Base-by-base conservation (phyloP, 805 yeast genomes). In the Metschnikowia reukaufii region DNA sequence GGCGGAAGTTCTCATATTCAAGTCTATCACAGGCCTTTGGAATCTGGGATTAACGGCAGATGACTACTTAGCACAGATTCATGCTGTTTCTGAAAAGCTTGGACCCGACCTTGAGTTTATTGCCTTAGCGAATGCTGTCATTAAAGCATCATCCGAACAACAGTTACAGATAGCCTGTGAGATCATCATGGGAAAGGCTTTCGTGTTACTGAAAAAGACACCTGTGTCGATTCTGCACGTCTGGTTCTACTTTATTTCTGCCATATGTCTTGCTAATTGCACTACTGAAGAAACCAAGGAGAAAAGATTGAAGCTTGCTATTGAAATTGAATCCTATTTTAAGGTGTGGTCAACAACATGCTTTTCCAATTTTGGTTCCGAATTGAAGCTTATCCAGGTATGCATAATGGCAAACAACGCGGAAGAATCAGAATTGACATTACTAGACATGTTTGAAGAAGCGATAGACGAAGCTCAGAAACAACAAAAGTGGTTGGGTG, bases 401-500 rank as follows among this genome's bases (percentile, higher is more conserved):
- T 52, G 60, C 20, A 36, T 51, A 13, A 55, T 45, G 20, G 47
- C 60, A 7, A 55, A 58, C 2, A 54, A 55, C 4, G 49, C 48
- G 2, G 31, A 29, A 0, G 19, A 29, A 1, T 55, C 71, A 4
- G 66, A 67, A 16, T 53, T 78, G 17, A 70, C 64, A 18, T 62
- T 70, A 3, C 55, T 78, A 7, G 82, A 78, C 48, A 50, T 61
- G 15, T 78, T 71, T 53, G 78, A 76, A 43, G 70, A 64, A 19
- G 74, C 81, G 0, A 64, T 76, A n/a, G 72, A 67, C n/a, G 42
- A 49, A 4, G 73, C 78, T 1, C 56, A 59, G 5, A 50, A 51
- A n/a, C 48, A 57, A 31, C 62, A 64, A 9, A 54, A 63, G 16
- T 58, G 65, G 54, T 60, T 65, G 21, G 79, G 76, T 40, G 65